Percentiles rank a stretch among this genome's conserved stretches.
Evolutionary conservation across 2,329 filamentous ascomycete genomes (phyloP).

Genomic region (Leptographium wingfieldii): DNA sequence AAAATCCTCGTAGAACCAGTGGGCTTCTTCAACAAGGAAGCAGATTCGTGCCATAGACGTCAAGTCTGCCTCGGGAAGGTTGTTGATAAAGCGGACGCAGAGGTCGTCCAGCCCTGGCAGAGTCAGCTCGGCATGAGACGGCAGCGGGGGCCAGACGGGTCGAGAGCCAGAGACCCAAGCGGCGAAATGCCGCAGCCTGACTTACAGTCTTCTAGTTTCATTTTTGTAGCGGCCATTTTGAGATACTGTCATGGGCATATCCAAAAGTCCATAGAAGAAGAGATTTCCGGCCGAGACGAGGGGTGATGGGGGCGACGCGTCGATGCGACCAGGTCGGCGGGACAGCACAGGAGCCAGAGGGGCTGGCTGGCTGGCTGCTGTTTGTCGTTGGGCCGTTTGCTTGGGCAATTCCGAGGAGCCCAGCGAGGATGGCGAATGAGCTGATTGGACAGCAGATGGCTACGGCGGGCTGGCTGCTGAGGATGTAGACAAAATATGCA

Average conservation of each 20-base stretch:
- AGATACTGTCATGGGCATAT: conserved; percentile 47
- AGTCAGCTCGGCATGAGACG: not conserved
- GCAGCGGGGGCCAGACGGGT: not conserved
- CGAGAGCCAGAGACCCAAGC: not conserved
- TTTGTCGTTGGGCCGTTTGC: not conserved
- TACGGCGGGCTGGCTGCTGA: not conserved
- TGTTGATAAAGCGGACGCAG: conserved; percentile 95
- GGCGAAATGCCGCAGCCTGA: conserved; percentile 7
- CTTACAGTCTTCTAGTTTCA: conserved; percentile 83
- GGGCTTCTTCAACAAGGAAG: conserved; percentile 97
- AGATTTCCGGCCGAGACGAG: not conserved
- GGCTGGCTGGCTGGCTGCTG: not conserved
- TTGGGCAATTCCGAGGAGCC: not conserved
- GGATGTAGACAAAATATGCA: not conserved
- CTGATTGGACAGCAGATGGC: not conserved
- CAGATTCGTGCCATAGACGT: conserved; percentile 86
- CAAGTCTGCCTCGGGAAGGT: conserved; percentile 84
- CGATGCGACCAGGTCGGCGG: not conserved
- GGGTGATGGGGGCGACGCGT: not conserved
- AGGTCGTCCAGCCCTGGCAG: conserved; percentile 82
- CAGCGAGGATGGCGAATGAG: not conserved
- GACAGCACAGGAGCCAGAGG: not conserved
- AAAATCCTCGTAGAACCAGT: conserved; percentile 99
- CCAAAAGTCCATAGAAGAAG: conserved; percentile 17
- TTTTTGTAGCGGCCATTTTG: conserved; percentile 64